Percentiles rank a stretch among this genome's conserved stretches.
phyloP scores from a whole-genome alignment of 371 early-diverging fungal genomes.

The Mucor irregularis region DNA sequence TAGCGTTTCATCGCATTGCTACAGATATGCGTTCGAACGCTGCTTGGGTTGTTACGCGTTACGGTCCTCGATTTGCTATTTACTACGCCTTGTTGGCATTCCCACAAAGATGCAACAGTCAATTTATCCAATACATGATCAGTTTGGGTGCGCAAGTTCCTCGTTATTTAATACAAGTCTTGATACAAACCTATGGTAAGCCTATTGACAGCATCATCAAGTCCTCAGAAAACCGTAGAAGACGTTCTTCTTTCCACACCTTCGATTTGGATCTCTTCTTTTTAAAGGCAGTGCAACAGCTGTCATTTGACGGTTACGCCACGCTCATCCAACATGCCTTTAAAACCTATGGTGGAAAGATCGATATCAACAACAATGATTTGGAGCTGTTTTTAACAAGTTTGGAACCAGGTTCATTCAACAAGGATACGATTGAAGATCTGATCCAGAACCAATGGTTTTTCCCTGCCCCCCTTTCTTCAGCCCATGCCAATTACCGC shows the following conservation, averaged over 20 bases:
- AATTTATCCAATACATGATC: conserved; percentile 19
- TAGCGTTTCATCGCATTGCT: conserved; percentile 5
- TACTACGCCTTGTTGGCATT: conserved; percentile 29
- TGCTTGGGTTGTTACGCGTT: conserved; percentile 24
- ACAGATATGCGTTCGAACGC: conserved; percentile 14
- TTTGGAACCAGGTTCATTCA: no score
- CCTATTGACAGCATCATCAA: neutral
- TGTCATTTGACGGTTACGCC: conserved; percentile 32
- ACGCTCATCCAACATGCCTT: conserved; percentile 10
- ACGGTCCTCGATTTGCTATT: conserved; percentile 26
- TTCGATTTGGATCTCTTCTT: conserved; percentile 7
- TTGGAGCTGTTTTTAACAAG: neutral
- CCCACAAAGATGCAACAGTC: conserved; percentile 20
- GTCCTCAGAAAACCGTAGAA: neutral
- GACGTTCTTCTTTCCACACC: conserved; percentile 4
- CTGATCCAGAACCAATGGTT: neutral
- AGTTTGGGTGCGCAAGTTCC: conserved; percentile 26
- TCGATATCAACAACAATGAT: neutral
- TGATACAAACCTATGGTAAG: conserved; percentile 24
- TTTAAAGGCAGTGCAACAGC: conserved; percentile 7
- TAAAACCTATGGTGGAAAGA: neutral
- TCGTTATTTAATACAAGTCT: conserved; percentile 19
- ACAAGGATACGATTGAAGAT: neutral
- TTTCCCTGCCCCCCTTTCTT: conserved; percentile 8
- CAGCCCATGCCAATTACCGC: neutral